phyloP scores from a whole-genome alignment of 2,329 filamentous ascomycete species.

The Clonostachys byssicola region DNA sequence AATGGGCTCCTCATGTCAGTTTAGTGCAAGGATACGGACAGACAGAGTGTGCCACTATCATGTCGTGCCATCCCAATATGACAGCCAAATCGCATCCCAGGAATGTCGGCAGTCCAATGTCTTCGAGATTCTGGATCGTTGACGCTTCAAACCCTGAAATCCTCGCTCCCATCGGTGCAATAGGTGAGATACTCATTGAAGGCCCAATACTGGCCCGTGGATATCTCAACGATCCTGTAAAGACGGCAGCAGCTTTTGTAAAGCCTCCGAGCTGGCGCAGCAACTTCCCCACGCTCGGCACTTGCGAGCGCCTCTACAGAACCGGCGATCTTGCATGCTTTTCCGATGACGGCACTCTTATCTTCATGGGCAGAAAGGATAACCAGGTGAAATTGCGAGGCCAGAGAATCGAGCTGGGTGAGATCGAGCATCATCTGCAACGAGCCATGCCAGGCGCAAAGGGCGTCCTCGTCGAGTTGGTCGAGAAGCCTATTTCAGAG shows the following conservation, averaged over 20 bases:
- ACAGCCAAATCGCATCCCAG: not conserved
- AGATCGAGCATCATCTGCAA: slow-evolving; percentile 36
- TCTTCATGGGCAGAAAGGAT: slow-evolving; percentile 54
- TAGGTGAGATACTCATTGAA: not conserved
- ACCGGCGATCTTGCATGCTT: slow-evolving; percentile 41
- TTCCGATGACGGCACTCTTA: slow-evolving; percentile 28
- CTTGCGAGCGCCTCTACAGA: slow-evolving; percentile 30
- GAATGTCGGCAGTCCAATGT: not conserved
- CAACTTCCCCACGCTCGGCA: slow-evolving; percentile 18
- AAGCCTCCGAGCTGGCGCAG: slow-evolving; percentile 1
- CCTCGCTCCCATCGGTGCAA: not conserved
- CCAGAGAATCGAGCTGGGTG: slow-evolving; percentile 51
- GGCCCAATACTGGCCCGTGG: not conserved
- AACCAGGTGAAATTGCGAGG: slow-evolving; percentile 59
- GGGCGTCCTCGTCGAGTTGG: not conserved
- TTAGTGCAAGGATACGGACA: slow-evolving; percentile 33
- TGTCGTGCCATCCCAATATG: not conserved
- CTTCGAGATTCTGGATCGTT: slow-evolving; percentile 3
- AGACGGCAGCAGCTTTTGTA: slow-evolving; percentile 2
- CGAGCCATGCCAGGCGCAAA: not conserved
- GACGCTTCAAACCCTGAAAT: slow-evolving; percentile 1
- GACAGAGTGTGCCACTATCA: slow-evolving; percentile 28
- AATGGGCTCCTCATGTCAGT: slow-evolving; percentile 16
- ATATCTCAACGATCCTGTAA: not conserved
- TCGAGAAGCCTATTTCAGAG: not conserved